These are phyloP conservation scores for Lyophyllum semitale DNA, from an alignment of 768 basidiomycete genomes.

Conservation along the genomic window DNA sequence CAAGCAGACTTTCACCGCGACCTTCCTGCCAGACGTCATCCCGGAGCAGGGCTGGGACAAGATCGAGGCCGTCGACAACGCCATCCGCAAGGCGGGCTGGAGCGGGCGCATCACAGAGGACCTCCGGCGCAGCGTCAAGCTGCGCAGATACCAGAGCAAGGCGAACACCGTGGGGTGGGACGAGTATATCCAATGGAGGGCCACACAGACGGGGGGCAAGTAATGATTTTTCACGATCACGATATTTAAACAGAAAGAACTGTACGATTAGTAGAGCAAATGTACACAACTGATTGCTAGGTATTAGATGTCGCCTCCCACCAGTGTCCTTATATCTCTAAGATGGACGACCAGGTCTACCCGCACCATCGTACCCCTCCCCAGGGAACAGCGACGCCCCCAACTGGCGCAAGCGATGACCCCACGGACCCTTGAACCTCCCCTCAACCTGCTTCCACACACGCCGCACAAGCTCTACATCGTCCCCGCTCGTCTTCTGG, in stretches of 20 bases:
- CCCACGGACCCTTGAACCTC: slow-evolving; percentile 49
- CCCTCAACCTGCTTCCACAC: slow-evolving; percentile 60
- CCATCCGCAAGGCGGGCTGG: slow-evolving; percentile 94
- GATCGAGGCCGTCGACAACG: slow-evolving; percentile 86
- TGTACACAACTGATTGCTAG: slow-evolving; percentile 10
- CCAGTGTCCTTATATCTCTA: background rate
- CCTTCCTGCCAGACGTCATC: slow-evolving; percentile 92
- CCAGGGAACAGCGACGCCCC: slow-evolving; percentile 34
- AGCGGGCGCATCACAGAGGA: slow-evolving; percentile 80
- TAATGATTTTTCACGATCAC: background rate
- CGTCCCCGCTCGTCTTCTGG: slow-evolving; percentile 55
- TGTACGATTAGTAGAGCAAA: slow-evolving; percentile 13
- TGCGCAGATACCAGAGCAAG: slow-evolving; percentile 83
- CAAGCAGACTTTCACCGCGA: slow-evolving; percentile 74
- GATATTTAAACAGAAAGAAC: slow-evolving; percentile 2
- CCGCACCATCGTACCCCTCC: background rate
- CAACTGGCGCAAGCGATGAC: slow-evolving; percentile 46
- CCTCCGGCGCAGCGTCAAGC: slow-evolving; percentile 69
- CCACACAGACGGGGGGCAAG: slow-evolving; percentile 13
- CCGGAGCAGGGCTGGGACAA: slow-evolving; percentile 94
- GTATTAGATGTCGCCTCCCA: slow-evolving; percentile 5
- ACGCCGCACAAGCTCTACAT: slow-evolving; percentile 48
- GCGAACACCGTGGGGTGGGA: slow-evolving; percentile 70
- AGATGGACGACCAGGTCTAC: background rate
- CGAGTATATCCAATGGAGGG: slow-evolving; percentile 78